phyloP scores from a whole-genome alignment of 2,329 filamentous ascomycete species.

The Epichloe sylvatica region DNA sequence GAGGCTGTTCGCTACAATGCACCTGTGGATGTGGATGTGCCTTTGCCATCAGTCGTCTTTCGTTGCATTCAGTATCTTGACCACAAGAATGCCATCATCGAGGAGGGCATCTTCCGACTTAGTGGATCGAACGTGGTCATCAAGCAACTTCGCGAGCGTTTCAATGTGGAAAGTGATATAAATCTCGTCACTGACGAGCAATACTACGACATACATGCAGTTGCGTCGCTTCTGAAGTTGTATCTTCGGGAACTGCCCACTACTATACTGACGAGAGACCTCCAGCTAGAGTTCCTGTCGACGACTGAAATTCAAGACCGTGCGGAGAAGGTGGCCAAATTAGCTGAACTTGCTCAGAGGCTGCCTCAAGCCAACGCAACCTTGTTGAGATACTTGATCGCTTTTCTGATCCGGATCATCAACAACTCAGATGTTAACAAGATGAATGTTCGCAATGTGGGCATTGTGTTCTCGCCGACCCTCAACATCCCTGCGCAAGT shows the following conservation, averaged over 20 bases:
- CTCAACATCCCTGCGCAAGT: slow-evolving; percentile 91
- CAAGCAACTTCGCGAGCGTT: slow-evolving; percentile 77
- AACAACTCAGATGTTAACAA: slow-evolving; percentile 85
- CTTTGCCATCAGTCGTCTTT: slow-evolving; percentile 84
- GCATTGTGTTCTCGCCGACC: slow-evolving; percentile 95
- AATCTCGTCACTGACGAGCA: slow-evolving; percentile 70
- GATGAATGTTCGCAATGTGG: slow-evolving; percentile 95
- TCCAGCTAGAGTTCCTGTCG: slow-evolving; percentile 77
- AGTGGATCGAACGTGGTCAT: slow-evolving; percentile 96
- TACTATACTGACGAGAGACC: slow-evolving; percentile 78
- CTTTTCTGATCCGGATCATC: slow-evolving; percentile 83
- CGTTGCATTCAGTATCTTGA: slow-evolving; percentile 89
- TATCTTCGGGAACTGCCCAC: slow-evolving; percentile 86
- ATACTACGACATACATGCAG: slow-evolving; percentile 90
- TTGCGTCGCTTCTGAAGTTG: slow-evolving; percentile 84
- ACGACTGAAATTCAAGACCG: slow-evolving; percentile 68
- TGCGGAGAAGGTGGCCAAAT: slow-evolving; percentile 59
- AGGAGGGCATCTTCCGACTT: slow-evolving; percentile 92
- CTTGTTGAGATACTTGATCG: slow-evolving; percentile 69
- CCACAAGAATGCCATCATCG: slow-evolving; percentile 61
- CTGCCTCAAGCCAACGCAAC: slow-evolving; percentile 70
- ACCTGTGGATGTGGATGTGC: slow-evolving; percentile 57
- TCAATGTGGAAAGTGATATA: slow-evolving; percentile 85
- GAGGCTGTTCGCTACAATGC: slow-evolving; percentile 76
- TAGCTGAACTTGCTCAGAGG: slow-evolving; percentile 65